phyloP scores from a whole-genome alignment of 352 stramenopile genomes.

The Hyaloperonospora brassicae region DNA sequence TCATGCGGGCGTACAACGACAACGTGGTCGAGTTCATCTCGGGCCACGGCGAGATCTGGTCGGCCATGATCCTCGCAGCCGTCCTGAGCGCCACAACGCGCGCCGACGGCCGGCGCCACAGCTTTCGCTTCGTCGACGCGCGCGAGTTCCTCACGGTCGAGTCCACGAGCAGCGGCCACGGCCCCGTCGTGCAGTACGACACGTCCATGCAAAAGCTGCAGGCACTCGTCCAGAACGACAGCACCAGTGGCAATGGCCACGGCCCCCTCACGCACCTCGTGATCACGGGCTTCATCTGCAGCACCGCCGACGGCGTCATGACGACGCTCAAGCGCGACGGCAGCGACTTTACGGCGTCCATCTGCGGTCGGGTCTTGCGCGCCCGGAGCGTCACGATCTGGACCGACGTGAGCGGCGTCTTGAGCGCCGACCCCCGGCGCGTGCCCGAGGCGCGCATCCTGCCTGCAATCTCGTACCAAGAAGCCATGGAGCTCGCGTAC shows the following conservation, averaged over 20 bases:
- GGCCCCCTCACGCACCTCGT: conserved; percentile 76
- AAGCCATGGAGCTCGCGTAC: conserved; percentile 97
- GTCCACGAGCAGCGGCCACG: conserved; percentile 58
- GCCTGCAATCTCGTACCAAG: conserved; percentile 91
- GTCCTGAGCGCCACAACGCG: conserved; percentile 46
- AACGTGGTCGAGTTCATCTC: conserved; percentile 89
- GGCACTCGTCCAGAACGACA: conserved; percentile 33
- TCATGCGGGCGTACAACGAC: conserved; percentile 84
- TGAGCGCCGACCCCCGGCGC: conserved; percentile 90
- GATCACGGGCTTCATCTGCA: conserved; percentile 96
- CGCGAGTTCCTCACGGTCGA: conserved; percentile 83
- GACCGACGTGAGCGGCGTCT: conserved; percentile 95
- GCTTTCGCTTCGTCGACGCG: conserved; percentile 90
- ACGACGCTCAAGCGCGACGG: conserved; percentile 94
- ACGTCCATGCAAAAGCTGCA: conserved; percentile 58
- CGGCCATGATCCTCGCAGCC: conserved; percentile 84
- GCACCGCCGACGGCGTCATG: conserved; percentile 90
- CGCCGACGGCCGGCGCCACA: conserved; percentile 42
- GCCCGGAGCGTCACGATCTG: conserved; percentile 92
- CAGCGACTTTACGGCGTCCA: conserved; percentile 95
- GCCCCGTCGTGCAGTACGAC: conserved; percentile 72
- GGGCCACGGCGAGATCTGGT: conserved; percentile 95
- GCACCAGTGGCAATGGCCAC: conserved; percentile 6
- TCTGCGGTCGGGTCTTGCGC: conserved; percentile 90
- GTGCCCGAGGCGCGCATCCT: conserved; percentile 90